Conservation (phyloP, 2,329 filamentous ascomycete genomes). For the Zasmidium cellare region DNA sequence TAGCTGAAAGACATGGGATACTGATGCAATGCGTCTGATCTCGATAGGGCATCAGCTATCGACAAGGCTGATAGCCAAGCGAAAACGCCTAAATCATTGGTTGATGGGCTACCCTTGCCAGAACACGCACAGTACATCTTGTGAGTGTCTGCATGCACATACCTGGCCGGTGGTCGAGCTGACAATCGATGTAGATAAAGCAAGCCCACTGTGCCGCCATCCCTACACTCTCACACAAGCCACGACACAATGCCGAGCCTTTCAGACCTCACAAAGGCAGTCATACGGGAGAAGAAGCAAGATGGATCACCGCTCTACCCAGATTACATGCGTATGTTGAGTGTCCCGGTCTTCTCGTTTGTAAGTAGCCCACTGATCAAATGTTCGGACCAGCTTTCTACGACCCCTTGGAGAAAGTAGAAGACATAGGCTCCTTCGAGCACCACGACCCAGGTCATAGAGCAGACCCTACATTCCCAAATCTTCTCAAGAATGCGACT, state of each 20-base stretch:
- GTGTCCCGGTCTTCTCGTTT: no score
- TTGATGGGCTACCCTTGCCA: not conserved
- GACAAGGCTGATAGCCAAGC: not conserved
- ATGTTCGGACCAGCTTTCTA: conserved; percentile 7
- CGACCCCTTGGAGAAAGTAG: conserved; percentile 16
- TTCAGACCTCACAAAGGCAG: not conserved
- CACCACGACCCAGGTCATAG: conserved; percentile 29
- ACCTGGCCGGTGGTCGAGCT: not conserved
- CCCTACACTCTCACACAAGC: not conserved
- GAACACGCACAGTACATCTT: no score
- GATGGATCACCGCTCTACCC: conserved; percentile 11
- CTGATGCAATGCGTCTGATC: no score
- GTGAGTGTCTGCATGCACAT: not conserved
- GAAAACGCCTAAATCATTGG: not conserved
- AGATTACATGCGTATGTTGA: conserved; percentile 9
- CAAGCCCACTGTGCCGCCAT: not conserved
- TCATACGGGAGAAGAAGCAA: not conserved
- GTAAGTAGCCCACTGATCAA: not conserved
- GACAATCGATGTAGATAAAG: not conserved
- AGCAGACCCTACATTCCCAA: conserved; percentile 25
- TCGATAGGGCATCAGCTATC: not conserved
- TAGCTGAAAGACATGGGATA: no score
- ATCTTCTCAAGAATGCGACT: conserved; percentile 25
- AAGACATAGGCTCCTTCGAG: conserved; percentile 22
- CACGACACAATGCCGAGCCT: not conserved